Base-by-base conservation (phyloP, 2,329 filamentous ascomycete genomes). In the Lasiodiplodia citricola region DNA sequence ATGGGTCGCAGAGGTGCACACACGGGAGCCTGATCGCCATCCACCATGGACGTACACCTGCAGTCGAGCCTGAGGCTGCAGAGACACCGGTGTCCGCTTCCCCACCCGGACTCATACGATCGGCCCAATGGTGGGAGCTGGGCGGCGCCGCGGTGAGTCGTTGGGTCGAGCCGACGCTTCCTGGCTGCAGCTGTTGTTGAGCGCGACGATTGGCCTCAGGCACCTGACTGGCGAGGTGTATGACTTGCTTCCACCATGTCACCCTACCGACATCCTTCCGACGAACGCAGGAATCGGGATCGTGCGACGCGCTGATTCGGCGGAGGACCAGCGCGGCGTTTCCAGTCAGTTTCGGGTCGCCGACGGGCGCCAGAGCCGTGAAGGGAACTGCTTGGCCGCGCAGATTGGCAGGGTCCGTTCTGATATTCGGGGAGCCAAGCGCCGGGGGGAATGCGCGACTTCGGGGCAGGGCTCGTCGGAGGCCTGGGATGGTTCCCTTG, bases 161-260 rank as follows among this genome's bases (percentile, higher is more conserved):
- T 47, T 47, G 57, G 47, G 38, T 25, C n/a, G 57, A 28, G 60
- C 44, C n/a, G 47, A 21, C 60, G 41, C 21, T 23, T 37, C 51
- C 47, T 37, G 60, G 60, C 60, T 64, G 60, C 60, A 64, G 60
- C 18, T 64, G 60, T 64, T 31, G 44, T 64, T 64, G 60, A 35
- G 41, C 31, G 31, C 28, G 60, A 25, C 47, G 60, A 64, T 38
- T 64, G 44, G 60, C 60, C 44, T 52, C 47, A 64, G 47, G 47
- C 60, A 64, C 60, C 60, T 64, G 44, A 64, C 60, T 52, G 60
- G 60, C 21, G 44, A 64, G 44, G 60, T 64, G 60, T 64, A 64
- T 64, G 60, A 64, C 44, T 38, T 64, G 60, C 60, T 52, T 64
- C 60, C 41, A 50, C 44, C 60, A 64, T 63, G 58, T 63, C 58